Conservation (phyloP, 352 stramenopile genomes). For the Pythium aphanidermatum region DNA sequence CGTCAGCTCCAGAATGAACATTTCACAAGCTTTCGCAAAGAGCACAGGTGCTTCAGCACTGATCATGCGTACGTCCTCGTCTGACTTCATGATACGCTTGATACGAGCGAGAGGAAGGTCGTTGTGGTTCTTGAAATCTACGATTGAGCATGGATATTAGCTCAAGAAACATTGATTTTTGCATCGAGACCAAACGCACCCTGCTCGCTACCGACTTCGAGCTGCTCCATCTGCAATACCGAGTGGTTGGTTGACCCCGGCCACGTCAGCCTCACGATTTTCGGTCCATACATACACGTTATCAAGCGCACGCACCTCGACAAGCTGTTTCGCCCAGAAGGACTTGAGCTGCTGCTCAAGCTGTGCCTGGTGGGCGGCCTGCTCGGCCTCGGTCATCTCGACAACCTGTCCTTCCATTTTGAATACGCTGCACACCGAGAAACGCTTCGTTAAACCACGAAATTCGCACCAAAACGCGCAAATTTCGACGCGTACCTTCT, state of each 20-base stretch:
- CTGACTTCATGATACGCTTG: constrained; percentile 99
- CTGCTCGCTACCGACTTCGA: constrained; percentile 92
- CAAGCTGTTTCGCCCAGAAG: constrained; percentile 92
- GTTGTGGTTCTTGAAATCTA: constrained; percentile 99
- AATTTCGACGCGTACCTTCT: too few species aligned
- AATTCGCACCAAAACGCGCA: too few species aligned
- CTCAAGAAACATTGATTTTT: not conserved
- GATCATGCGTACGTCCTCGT: constrained; percentile 98
- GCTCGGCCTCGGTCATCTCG: constrained; percentile 80
- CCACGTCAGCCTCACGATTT: too few species aligned
- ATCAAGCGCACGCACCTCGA: constrained; percentile 45
- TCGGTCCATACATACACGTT: too few species aligned
- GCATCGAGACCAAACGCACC: constrained; percentile 33
- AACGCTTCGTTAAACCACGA: too few species aligned
- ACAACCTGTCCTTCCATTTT: constrained; percentile 83
- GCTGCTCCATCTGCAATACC: constrained; percentile 76
- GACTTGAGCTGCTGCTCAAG: constrained; percentile 87
- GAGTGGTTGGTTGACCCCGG: constrained; percentile 2
- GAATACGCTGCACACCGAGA: too few species aligned
- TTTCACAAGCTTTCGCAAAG: constrained; percentile 99
- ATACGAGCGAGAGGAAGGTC: constrained; percentile 97
- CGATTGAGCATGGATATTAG: not conserved
- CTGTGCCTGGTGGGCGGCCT: constrained; percentile 80
- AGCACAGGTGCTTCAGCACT: constrained; percentile 96
- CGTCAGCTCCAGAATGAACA: constrained; percentile 99